These are phyloP conservation scores for Phytophthora tubulina DNA, from an alignment of 352 stramenopile species.

Conservation along the genomic window DNA sequence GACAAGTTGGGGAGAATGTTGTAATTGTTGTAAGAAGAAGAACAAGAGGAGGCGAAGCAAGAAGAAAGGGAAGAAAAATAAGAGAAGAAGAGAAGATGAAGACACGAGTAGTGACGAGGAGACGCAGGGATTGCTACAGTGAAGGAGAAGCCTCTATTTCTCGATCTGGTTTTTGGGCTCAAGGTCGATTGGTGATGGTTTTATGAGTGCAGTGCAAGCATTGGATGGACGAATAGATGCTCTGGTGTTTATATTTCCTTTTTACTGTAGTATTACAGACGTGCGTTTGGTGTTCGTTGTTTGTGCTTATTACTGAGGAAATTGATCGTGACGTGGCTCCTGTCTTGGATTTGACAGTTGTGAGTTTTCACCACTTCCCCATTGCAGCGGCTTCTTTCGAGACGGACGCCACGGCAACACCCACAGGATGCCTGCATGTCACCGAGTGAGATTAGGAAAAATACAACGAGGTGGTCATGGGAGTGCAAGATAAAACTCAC, in stretches of 20 bases:
- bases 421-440: conserved; percentile 64
- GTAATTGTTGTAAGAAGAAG: conserved; percentile 28
- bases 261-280: neutral
- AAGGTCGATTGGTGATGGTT: neutral
- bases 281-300: too few relatives aligned
- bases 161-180: neutral
- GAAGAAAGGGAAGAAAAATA: conserved; percentile 28
- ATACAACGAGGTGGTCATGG: neutral
- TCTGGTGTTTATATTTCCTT: neutral
- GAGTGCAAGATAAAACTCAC: conserved; percentile 22
- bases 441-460: neutral
- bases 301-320: too few relatives aligned
- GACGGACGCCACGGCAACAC: conserved; percentile 60
- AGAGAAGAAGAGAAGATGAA: conserved; percentile 18
- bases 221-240: conserved; percentile 19
- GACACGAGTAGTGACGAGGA: conserved; percentile 42
- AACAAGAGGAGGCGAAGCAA: conserved; percentile 27
- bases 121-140: conserved; percentile 67
- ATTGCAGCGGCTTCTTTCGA: conserved; percentile 33
- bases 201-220: conserved; percentile 13
- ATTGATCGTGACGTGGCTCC: too few relatives aligned
- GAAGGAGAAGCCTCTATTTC: conserved; percentile 13
- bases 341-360: too few relatives aligned
- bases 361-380: conserved; percentile 28
- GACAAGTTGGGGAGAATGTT: conserved; percentile 26